phyloP scores from a whole-genome alignment of 345 rosid genomes.

The Euclidium syriacum region DNA sequence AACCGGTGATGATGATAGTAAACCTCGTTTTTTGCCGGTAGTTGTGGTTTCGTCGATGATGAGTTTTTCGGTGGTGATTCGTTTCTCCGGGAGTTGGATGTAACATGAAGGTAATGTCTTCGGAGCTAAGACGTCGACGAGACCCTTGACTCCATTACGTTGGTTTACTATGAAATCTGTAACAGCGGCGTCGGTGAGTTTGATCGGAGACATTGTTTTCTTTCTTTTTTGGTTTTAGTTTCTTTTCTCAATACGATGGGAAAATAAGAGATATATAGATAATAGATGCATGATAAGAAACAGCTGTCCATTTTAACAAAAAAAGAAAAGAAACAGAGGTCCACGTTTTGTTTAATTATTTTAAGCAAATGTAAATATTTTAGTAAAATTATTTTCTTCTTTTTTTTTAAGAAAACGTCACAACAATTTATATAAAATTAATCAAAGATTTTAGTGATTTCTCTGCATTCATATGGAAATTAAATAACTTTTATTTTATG shows the following conservation, averaged over 20 bases:
- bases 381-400: too few species aligned
- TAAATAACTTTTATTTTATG: too few species aligned
- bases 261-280: background rate
- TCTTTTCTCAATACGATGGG: background rate
- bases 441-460: too few species aligned
- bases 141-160: conserved; percentile 38
- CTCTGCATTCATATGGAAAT: too few species aligned
- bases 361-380: too few species aligned
- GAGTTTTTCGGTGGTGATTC: conserved; percentile 8
- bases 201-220: background rate
- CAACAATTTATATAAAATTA: too few species aligned
- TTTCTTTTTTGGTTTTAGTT: background rate
- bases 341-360: too few species aligned
- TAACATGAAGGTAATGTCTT: conserved; percentile 27
- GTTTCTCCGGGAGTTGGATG: conserved; percentile 31
- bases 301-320: too few species aligned
- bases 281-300: too few species aligned
- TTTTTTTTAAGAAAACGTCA: too few species aligned
- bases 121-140: conserved; percentile 25
- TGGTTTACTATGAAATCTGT: conserved; percentile 34
- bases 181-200: background rate
- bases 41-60: background rate
- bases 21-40: background rate
- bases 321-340: too few species aligned
- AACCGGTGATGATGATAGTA: background rate